A percentile compares a stretch with the other conserved stretches of the same genome.
These are phyloP conservation scores for Monosporozyma solicola DNA, from an alignment of 805 yeast genomes.

Conservation along the genomic window DNA sequence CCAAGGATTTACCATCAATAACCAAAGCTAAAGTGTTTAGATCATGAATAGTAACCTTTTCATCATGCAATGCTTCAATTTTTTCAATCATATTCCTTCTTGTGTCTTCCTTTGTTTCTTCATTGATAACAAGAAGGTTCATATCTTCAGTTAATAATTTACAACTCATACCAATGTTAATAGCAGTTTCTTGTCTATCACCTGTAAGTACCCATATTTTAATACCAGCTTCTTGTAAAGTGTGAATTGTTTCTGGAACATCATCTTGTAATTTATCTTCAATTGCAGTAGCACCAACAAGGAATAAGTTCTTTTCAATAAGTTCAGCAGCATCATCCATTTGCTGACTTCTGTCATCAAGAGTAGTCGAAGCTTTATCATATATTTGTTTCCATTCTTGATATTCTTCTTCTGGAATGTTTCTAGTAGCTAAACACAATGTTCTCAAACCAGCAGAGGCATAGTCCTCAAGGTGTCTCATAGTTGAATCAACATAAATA, in stretches of 20 bases:
- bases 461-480: slow-evolving; percentile 86
- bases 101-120: slow-evolving; percentile 73
- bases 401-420: slow-evolving; percentile 73
- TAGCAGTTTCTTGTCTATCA: slow-evolving; percentile 97
- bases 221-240: slow-evolving; percentile 92
- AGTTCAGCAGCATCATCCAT: slow-evolving; percentile 84
- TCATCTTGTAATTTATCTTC: slow-evolving; percentile 98
- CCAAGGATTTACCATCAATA: slow-evolving; percentile 89
- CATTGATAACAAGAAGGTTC: slow-evolving; percentile 86
- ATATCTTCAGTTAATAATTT: slow-evolving; percentile 88
- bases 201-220: slow-evolving; percentile 98
- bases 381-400: slow-evolving; percentile 55
- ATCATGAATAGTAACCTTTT: slow-evolving; percentile 58
- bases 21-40: slow-evolving; percentile 75
- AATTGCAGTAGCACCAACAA: slow-evolving; percentile 95
- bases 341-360: slow-evolving; percentile 63
- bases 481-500: slow-evolving; percentile 75
- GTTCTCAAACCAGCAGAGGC: slow-evolving; percentile 96
- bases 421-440: slow-evolving; percentile 81
- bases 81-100: slow-evolving; percentile 64
- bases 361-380: slow-evolving; percentile 72
- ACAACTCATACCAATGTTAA: slow-evolving; percentile 98
- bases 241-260: slow-evolving; percentile 94
- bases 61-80: slow-evolving; percentile 59
- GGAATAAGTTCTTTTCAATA: slow-evolving; percentile 69